phyloP scores from a whole-genome alignment of 108 stramenopile genomes.

The Aurantiochytrium sp. region DNA sequence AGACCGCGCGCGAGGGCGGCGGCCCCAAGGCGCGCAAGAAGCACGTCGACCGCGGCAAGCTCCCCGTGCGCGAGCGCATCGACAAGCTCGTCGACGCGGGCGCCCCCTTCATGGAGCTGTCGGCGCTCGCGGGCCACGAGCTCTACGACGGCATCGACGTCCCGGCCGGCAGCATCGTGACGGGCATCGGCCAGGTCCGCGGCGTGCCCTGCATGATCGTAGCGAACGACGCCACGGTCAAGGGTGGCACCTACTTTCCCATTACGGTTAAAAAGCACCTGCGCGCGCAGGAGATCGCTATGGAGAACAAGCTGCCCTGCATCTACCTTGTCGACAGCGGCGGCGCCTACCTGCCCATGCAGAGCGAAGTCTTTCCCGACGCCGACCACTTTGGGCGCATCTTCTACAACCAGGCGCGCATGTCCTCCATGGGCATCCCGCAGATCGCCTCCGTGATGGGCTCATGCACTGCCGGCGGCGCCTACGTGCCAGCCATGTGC shows the following conservation, averaged over 20 bases:
- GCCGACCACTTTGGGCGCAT: constrained; percentile 92
- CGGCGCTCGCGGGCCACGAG: constrained; percentile 75
- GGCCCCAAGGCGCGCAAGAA: constrained; percentile 64
- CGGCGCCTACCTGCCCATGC: constrained; percentile 90
- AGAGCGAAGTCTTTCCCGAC: constrained; percentile 95
- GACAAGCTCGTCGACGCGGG: constrained; percentile 81
- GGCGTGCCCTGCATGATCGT: constrained; percentile 86
- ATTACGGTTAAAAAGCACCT: constrained; percentile 98
- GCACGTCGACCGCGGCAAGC: constrained; percentile 76
- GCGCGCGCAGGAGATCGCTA: constrained; percentile 91
- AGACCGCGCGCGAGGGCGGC: constrained; percentile 42
- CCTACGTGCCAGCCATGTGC: constrained; percentile 95
- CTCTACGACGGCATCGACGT: constrained; percentile 52
- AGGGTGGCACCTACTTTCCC: constrained; percentile 95
- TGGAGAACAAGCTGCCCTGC: constrained; percentile 86
- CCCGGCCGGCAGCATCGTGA: constrained; percentile 87
- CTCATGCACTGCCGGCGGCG: constrained; percentile 95
- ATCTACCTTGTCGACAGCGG: constrained; percentile 70
- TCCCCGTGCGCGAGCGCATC: constrained; percentile 88
- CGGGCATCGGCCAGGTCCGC: constrained; percentile 85
- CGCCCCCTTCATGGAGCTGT: constrained; percentile 86
- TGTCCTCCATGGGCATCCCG: constrained; percentile 77
- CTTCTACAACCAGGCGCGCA: constrained; percentile 93
- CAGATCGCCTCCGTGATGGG: constrained; percentile 95
- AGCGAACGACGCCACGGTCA: constrained; percentile 98